Base-by-base conservation (phyloP, 2,329 filamentous ascomycete genomes). In the Basipetospora chlamydospora region DNA sequence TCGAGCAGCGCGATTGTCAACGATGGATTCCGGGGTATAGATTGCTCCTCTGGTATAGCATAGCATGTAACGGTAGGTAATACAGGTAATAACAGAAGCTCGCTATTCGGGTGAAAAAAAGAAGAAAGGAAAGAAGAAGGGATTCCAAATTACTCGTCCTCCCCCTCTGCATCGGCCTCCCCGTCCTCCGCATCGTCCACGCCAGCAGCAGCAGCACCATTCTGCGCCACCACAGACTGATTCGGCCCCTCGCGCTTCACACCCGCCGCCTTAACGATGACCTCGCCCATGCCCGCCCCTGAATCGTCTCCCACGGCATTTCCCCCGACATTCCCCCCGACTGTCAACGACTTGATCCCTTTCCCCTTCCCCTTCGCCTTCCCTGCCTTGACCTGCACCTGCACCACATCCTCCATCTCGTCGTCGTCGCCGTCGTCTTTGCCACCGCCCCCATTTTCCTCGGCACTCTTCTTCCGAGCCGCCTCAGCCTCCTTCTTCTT, bases 391-490 rank as follows among this genome's bases (percentile, higher is more conserved):
- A 44, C 28, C n/a, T 42, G 40, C 9, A 44, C 40, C 11, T 38
- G 35, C 12, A 38, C 43, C 35, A 41, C 43, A 21, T 44, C 43
- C 11, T 37, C 31, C 35, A 37, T 37, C 20, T 38, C 29, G 11
- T 32, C 25, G 15, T 11, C 15, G 22, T 33, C 36, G 9, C n/a
- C n/a, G n/a, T n/a, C n/a, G n/a, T n/a, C n/a, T n/a, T n/a, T n/a
- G n/a, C n/a, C n/a, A n/a, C n/a, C n/a, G n/a, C n/a, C n/a, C n/a
- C n/a, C n/a, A n/a, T n/a, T n/a, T n/a, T n/a, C n/a, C n/a, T n/a
- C n/a, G n/a, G n/a, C n/a, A n/a, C n/a, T n/a, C n/a, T n/a, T 33
- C 29, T 16, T 38, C 28, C 21, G 36, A 28, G 35, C 39, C 29
- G 41, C 39, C 29, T 39, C 31, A 23, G 43, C 36, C 13, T 16